Evolutionary conservation across 176 grass and related monocot genomes (phyloP).

Genomic region (Zizania latifolia): DNA sequence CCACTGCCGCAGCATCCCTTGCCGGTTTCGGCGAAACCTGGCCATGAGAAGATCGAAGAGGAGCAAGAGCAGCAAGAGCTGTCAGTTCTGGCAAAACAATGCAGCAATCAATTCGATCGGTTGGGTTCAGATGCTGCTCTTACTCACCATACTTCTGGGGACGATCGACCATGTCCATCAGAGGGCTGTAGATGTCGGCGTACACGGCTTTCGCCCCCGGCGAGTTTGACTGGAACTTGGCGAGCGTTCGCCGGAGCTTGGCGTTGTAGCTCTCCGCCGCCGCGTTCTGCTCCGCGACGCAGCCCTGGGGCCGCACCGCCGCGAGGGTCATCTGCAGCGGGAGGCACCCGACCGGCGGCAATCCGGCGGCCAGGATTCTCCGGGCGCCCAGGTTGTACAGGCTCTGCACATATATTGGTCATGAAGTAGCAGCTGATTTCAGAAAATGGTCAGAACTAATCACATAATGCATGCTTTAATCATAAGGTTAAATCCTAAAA

Average conservation of each 20-base stretch:
- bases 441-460: background rate
- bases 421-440: background rate
- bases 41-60: background rate
- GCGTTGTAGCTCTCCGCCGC: slow-evolving; percentile 30
- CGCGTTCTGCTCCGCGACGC: slow-evolving; percentile 26
- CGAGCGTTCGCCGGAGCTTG: slow-evolving; percentile 18
- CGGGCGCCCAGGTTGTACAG: slow-evolving; percentile 20
- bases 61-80: background rate
- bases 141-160: slow-evolving; percentile 34
- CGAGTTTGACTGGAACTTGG: background rate
- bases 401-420: slow-evolving; percentile 17
- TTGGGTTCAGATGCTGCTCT: background rate
- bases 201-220: background rate
- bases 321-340: slow-evolving; percentile 31
- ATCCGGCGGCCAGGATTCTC: slow-evolving; percentile 22
- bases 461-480: background rate
- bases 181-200: slow-evolving; percentile 27
- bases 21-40: slow-evolving; percentile 28
- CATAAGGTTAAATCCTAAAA: background rate
- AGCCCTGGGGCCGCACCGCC: background rate
- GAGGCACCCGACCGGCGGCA: slow-evolving; percentile 36
- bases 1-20: slow-evolving; percentile 36
- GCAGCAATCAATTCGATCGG: background rate
- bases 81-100: background rate
- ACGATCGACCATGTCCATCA: slow-evolving; percentile 30